Evolutionary conservation across 768 basidiomycete genomes (phyloP).

Genomic region (Boletellus ananiceps): DNA sequence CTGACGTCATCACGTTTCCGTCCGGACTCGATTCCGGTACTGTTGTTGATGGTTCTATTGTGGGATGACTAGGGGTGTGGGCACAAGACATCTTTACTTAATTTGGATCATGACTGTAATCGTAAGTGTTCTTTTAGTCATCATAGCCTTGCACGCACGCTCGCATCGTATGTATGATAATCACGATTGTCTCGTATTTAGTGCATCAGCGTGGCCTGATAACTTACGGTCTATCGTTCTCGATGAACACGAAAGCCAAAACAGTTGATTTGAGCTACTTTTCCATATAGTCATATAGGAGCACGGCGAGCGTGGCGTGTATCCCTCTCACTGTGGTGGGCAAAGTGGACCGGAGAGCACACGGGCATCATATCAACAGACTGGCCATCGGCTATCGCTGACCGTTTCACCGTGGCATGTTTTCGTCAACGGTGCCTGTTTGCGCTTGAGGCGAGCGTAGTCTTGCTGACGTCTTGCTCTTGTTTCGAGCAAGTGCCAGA

Average conservation of each 20-base stretch:
- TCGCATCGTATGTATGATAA: conserved; percentile 9
- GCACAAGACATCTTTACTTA: background rate
- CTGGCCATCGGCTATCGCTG: no score
- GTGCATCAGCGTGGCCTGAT: conserved; percentile 1
- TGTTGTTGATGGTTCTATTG: background rate
- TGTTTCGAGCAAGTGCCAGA: no score
- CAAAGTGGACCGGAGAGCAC: no score
- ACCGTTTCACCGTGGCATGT: no score
- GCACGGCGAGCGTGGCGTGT: background rate
- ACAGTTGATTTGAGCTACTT: no score
- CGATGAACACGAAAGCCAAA: no score
- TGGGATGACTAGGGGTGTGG: background rate
- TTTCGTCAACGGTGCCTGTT: no score
- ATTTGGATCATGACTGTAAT: conserved; percentile 1
- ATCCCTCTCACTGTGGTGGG: no score
- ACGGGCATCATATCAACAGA: no score
- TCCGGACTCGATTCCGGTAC: background rate
- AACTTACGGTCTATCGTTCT: background rate
- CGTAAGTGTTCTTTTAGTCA: conserved; percentile 1
- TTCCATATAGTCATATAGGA: background rate
- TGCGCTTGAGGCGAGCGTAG: no score
- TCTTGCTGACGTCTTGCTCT: no score
- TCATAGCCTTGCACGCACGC: background rate
- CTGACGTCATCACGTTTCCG: background rate
- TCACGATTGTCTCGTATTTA: conserved; percentile 9